Base-by-base conservation (phyloP, 2,329 filamentous ascomycete genomes). In the Scedosporium boydii region DNA sequence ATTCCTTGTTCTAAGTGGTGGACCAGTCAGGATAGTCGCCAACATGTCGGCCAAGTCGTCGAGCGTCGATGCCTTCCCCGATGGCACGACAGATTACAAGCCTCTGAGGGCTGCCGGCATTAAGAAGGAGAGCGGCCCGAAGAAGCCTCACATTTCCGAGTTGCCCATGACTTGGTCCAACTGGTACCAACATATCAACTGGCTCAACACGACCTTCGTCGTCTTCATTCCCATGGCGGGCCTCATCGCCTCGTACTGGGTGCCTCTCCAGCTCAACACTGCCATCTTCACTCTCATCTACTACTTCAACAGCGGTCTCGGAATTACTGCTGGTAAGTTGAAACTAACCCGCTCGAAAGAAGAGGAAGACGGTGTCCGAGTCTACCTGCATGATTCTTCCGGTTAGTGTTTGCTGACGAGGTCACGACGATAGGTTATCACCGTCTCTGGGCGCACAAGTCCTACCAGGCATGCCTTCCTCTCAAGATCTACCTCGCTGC, bases 121-220 rank as follows among this genome's bases (percentile, higher is more conserved):
- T 58, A 70, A 65, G 34, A 66, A 68, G 62, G 79, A 77, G 71
- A 75, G 77, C 67, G 83, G 86, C 64, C 53, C 73, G 63, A 79
- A 87, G 80, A 96, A 96, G 79, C 83, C 88, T 71, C 91, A 96
- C 76, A 95, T 96, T 76, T 86, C 90, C 67, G 91, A 96, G 67
- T 84, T 85, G 66, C 88, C 89, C 63, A 87, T 96, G 69, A 96
- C 90, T 64, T 82, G 81, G 76, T 79, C 81, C 70, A 96, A 96
- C 80, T 95, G 90, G 90, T 87, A 92, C 78, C 88, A 93, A 78
- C 92, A 96, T 73, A 83, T 96, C 80, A 92, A 96, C 82, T 96
- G 92, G 91, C 82, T 96, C 68, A 96, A 96, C 75, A 87, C 90
- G 66, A 83, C 81, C 65, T 83, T 96, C 73, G 93, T 96, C 73